Conservation (phyloP, 2,329 filamentous ascomycete genomes). For the Monosporascus sp. region DNA sequence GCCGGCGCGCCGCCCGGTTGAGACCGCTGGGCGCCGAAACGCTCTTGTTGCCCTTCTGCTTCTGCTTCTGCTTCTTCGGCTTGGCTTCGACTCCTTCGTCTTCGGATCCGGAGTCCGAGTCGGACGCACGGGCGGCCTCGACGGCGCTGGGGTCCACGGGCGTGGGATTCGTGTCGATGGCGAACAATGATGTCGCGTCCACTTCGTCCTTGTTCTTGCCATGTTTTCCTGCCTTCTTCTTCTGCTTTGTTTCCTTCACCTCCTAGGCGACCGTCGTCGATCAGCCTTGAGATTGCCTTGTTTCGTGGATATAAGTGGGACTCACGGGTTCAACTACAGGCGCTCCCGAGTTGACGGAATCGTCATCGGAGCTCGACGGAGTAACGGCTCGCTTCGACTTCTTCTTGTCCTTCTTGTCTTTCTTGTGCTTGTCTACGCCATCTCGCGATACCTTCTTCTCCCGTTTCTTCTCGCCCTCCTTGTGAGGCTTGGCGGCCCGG, state of each 20-base stretch:
- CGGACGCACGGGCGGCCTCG: neutral
- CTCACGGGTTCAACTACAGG: conserved; percentile 8
- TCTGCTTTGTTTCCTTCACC: conserved; percentile 59
- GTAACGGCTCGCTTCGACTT: conserved; percentile 6
- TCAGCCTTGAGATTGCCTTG: conserved; percentile 60
- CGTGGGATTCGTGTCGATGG: conserved; percentile 22
- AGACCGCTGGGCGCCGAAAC: conserved; percentile 9
- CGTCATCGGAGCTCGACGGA: conserved; percentile 5
- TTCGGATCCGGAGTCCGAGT: conserved; percentile 1
- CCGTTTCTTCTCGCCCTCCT: conserved; percentile 17
- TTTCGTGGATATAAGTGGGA: neutral
- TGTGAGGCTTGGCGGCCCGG: conserved; percentile 12
- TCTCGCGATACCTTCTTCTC: conserved; percentile 6
- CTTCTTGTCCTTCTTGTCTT: conserved; percentile 7
- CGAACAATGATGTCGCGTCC: conserved; percentile 13
- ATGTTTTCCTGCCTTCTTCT: conserved; percentile 71
- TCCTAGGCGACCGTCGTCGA: conserved; percentile 53
- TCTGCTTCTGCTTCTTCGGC: neutral
- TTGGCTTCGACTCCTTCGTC: conserved; percentile 6
- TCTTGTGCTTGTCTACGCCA: conserved; percentile 4
- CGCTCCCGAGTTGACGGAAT: conserved; percentile 1
- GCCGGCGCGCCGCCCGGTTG: conserved; percentile 24
- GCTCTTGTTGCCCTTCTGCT: conserved; percentile 1
- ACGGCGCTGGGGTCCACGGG: conserved; percentile 10
- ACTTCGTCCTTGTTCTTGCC: conserved; percentile 43